phyloP scores from a whole-genome alignment of 2,329 filamentous ascomycete genomes.

The Tolypocladium tundrense region DNA sequence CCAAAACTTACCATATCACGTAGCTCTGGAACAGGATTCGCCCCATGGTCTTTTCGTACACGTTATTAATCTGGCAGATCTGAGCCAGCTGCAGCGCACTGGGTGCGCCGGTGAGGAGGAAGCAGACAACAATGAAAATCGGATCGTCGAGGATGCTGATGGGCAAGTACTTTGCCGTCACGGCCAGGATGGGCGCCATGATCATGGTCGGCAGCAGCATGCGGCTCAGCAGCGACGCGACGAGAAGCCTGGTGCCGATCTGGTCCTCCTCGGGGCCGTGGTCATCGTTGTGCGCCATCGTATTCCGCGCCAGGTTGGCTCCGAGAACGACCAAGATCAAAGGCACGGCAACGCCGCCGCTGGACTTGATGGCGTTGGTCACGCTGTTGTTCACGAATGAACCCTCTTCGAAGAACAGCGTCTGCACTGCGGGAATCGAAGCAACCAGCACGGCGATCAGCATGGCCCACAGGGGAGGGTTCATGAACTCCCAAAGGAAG shows the following conservation, averaged over 20 bases:
- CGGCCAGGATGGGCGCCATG: slow-evolving; percentile 82
- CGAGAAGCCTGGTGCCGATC: slow-evolving; percentile 65
- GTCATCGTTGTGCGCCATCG: slow-evolving; percentile 56
- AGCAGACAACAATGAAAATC: slow-evolving; percentile 97
- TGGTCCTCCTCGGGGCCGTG: slow-evolving; percentile 60
- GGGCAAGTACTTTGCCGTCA: slow-evolving; percentile 82
- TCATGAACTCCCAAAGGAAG: slow-evolving; percentile 91
- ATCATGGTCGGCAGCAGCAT: slow-evolving; percentile 88
- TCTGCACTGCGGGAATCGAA: slow-evolving; percentile 72
- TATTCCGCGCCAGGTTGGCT: slow-evolving; percentile 88
- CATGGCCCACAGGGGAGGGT: slow-evolving; percentile 97
- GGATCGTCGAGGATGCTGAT: slow-evolving; percentile 94
- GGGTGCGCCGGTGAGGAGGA: slow-evolving; percentile 87
- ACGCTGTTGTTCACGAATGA: slow-evolving; percentile 91
- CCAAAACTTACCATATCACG: slow-evolving; percentile 63
- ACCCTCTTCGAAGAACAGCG: slow-evolving; percentile 77
- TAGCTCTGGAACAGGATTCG: slow-evolving; percentile 83
- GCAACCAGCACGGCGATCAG: slow-evolving; percentile 81
- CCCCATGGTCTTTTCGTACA: slow-evolving; percentile 92
- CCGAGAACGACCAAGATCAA: slow-evolving; percentile 92
- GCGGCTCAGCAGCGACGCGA: slow-evolving; percentile 75
- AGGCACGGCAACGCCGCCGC: slow-evolving; percentile 83
- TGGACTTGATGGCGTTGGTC: slow-evolving; percentile 76
- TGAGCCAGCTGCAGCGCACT: slow-evolving; percentile 91
- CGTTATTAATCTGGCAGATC: slow-evolving; percentile 96